Evolutionary conservation across 78 protist species (phyloP).

Genomic region (Dictyostelium intermedium): DNA sequence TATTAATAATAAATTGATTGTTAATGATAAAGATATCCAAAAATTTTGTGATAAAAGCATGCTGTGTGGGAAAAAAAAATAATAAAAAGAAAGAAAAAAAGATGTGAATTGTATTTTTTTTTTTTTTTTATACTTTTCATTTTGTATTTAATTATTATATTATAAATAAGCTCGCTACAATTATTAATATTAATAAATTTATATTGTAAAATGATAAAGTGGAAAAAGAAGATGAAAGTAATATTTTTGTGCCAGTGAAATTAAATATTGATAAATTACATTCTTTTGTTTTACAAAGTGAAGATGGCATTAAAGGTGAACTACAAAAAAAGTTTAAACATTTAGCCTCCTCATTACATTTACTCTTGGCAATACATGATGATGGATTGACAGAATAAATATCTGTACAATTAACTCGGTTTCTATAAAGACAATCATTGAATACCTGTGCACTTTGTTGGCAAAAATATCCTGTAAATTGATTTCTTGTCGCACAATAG

Average conservation of each 20-base stretch:
- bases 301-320: background rate
- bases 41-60: too few relatives aligned
- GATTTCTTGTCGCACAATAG: background rate
- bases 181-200: background rate
- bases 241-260: background rate
- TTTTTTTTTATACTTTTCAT: too few relatives aligned
- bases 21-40: too few relatives aligned
- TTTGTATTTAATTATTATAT: too few relatives aligned
- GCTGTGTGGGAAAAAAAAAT: too few relatives aligned
- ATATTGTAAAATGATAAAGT: background rate
- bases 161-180: too few relatives aligned
- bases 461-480: background rate
- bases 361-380: background rate
- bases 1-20: too few relatives aligned
- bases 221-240: background rate
- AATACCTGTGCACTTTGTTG: background rate
- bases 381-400: background rate
- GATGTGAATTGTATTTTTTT: too few relatives aligned
- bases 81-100: too few relatives aligned
- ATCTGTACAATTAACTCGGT: background rate
- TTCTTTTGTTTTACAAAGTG: background rate
- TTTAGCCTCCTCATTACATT: background rate
- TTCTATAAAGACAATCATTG: background rate
- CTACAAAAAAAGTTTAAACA: background rate
- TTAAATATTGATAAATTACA: slow-evolving; percentile 15